A percentile compares a stretch with the other conserved stretches of the same genome.
phyloP scores from a whole-genome alignment of 345 rosid species.

The Sisymbrium altissimum region DNA sequence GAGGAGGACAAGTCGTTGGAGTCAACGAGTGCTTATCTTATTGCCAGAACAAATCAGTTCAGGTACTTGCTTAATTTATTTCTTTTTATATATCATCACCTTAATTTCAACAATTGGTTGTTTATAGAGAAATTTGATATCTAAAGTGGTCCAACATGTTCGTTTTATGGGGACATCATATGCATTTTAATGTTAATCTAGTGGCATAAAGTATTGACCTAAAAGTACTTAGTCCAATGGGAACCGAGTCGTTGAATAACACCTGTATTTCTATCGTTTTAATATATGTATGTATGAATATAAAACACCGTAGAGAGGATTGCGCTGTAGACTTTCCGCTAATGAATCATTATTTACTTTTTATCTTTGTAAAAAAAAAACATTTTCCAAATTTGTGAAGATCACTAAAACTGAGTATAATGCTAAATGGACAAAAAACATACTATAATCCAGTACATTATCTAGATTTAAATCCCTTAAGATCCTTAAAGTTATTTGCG shows the following conservation, averaged over 20 bases:
- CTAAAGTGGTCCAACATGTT: conserved; percentile 29
- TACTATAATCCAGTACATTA: too few species aligned
- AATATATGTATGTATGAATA: not conserved
- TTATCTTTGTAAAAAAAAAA: too few species aligned
- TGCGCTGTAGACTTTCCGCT: not conserved
- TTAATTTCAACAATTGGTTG: not conserved
- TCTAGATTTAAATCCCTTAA: not conserved
- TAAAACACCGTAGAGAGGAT: not conserved
- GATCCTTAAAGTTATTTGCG: too few species aligned
- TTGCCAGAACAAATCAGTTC: conserved; percentile 54
- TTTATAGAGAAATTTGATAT: not conserved
- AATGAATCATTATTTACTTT: too few species aligned
- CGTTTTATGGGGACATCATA: conserved; percentile 20
- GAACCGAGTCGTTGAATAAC: not conserved
- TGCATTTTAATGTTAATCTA: conserved; percentile 21
- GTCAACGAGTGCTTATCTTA: conserved; percentile 10
- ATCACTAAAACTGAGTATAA: too few species aligned
- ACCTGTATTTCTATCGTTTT: conserved; percentile 10
- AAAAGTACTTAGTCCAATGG: conserved; percentile 1
- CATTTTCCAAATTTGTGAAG: too few species aligned
- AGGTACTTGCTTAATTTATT: conserved; percentile 42
- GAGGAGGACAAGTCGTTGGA: not conserved
- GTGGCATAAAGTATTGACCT: not conserved
- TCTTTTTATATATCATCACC: not conserved
- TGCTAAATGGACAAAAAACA: too few species aligned